Evolutionary conservation across 306 rosid genomes (phyloP).

Genomic region (Adenanthera pavonina): DNA sequence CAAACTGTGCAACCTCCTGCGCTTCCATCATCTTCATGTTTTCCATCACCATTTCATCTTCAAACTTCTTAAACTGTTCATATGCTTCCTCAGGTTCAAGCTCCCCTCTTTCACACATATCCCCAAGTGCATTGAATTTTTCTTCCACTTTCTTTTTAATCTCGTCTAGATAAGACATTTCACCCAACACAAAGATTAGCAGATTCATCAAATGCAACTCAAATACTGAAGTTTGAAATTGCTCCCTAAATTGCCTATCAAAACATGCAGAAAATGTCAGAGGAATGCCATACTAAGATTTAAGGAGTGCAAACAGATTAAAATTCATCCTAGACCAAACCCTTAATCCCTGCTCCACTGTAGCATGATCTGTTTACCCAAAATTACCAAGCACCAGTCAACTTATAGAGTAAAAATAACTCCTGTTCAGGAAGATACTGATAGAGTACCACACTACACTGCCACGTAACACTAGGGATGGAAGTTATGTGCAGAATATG

Average conservation of each 20-base stretch:
- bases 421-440: not conserved
- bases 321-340: constrained; percentile 7
- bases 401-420: not conserved
- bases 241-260: constrained; percentile 1
- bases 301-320: not conserved
- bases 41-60: constrained; percentile 74
- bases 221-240: constrained; percentile 28
- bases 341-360: constrained; percentile 1
- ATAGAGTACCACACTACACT: too few relatives aligned
- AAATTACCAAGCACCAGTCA: not conserved
- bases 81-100: constrained; percentile 90
- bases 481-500: too few relatives aligned
- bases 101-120: constrained; percentile 95
- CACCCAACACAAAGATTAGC: constrained; percentile 36
- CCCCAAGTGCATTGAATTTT: constrained; percentile 83
- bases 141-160: constrained; percentile 77
- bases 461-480: too few relatives aligned
- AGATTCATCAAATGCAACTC: constrained; percentile 3
- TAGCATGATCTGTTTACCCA: not conserved
- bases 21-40: constrained; percentile 64
- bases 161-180: constrained; percentile 58
- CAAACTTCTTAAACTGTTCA: constrained; percentile 77
- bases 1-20: constrained; percentile 56
- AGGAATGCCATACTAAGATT: constrained; percentile 10
- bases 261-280: constrained; percentile 26